Conservation (phyloP, 192 early-diverging fungal species). For the Backusella morwellensis region DNA sequence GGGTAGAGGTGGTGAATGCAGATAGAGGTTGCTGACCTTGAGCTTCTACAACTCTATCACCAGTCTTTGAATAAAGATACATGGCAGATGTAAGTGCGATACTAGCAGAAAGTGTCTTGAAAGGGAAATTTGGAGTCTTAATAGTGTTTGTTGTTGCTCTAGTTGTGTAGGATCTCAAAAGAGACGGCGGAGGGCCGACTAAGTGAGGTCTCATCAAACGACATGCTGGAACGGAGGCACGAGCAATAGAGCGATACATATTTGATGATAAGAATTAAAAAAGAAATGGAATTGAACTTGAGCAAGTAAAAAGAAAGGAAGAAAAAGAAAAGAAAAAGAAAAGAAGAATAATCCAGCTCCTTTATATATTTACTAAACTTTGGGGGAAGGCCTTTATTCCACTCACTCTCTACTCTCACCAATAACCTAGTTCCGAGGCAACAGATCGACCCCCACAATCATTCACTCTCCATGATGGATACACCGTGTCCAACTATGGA, state of each 20-base stretch:
- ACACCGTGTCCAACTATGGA: constrained; percentile 1
- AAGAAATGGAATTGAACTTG: neutral
- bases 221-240: constrained; percentile 5
- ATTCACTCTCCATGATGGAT: constrained; percentile 1
- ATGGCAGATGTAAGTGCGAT: constrained; percentile 2
- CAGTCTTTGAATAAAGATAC: neutral
- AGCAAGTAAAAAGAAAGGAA: neutral
- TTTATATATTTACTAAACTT: constrained; percentile 10
- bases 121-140: neutral
- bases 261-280: neutral
- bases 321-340: neutral
- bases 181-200: constrained; percentile 6
- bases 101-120: constrained; percentile 14
- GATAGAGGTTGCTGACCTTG: neutral
- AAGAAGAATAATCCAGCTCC: neutral
- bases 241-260: constrained; percentile 4
- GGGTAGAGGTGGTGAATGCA: constrained; percentile 1
- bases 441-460: constrained; percentile 4
- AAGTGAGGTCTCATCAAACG: constrained; percentile 7
- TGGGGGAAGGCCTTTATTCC: neutral
- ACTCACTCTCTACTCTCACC: constrained; percentile 5
- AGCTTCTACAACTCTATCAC: constrained; percentile 17
- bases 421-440: constrained; percentile 6
- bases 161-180: neutral
- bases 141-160: neutral